These are phyloP conservation scores for Xenosphaeropsis pyriputrescens DNA, from an alignment of 2,329 filamentous ascomycete species.

Conservation along the genomic window DNA sequence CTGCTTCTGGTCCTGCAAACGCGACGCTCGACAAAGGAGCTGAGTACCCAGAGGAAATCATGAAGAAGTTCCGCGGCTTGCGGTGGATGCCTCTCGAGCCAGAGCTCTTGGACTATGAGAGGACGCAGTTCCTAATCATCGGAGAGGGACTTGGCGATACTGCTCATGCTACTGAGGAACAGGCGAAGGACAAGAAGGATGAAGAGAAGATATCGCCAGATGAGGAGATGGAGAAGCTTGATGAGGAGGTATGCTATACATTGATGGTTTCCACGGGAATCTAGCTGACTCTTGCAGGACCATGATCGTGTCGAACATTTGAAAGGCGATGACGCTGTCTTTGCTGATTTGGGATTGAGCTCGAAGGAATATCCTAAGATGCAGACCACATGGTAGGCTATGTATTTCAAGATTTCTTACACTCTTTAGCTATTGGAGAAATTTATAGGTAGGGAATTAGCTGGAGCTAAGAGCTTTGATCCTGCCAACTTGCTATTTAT, in stretches of 20 bases:
- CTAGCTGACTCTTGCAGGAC: neutral
- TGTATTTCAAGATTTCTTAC: no score
- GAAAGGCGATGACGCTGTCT: conserved; percentile 31
- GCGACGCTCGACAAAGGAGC: conserved; percentile 48
- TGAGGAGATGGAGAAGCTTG: conserved; percentile 62
- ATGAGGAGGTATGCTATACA: conserved; percentile 45
- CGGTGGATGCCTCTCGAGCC: conserved; percentile 66
- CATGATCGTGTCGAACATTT: conserved; percentile 19
- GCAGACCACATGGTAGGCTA: conserved; percentile 39
- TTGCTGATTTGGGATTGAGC: conserved; percentile 34
- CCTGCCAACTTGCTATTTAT: no score
- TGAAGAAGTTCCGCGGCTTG: conserved; percentile 55
- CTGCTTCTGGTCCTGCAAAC: conserved; percentile 48
- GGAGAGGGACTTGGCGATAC: conserved; percentile 47
- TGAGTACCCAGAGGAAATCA: conserved; percentile 56
- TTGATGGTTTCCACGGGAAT: conserved; percentile 41
- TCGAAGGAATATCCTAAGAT: conserved; percentile 51
- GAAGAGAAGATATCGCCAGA: conserved; percentile 44
- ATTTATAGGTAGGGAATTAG: no score
- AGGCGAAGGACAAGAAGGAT: conserved; percentile 39
- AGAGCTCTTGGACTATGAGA: conserved; percentile 58
- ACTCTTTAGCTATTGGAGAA: no score
- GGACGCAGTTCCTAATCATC: conserved; percentile 66
- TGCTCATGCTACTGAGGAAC: conserved; percentile 37
- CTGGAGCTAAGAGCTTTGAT: no score